Evolutionary conservation across 2,329 filamentous ascomycete species (phyloP).

Genomic region (Purpureocillium lavendulum): DNA sequence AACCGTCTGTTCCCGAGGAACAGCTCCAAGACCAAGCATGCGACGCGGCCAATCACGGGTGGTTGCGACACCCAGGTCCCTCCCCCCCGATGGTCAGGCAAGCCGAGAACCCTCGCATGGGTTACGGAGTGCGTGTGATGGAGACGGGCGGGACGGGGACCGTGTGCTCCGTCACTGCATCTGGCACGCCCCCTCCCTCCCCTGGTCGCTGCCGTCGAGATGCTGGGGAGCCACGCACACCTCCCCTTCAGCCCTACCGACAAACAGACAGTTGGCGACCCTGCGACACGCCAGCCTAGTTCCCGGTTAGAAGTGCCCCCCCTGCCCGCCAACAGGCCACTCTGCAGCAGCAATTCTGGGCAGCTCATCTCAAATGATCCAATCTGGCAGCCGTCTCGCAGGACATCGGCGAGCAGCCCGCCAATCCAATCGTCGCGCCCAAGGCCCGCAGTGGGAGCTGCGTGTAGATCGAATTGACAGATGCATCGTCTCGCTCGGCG

Average conservation of each 20-base stretch:
- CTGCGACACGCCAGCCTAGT: not conserved
- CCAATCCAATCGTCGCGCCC: no score
- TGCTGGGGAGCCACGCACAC: slow-evolving; percentile 2
- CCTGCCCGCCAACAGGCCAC: no score
- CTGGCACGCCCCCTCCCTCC: not conserved
- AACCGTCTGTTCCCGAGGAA: not conserved
- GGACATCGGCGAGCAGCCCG: no score
- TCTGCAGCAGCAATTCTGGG: no score
- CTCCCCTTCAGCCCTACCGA: slow-evolving; percentile 10
- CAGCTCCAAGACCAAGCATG: not conserved
- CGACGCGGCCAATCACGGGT: slow-evolving; percentile 3
- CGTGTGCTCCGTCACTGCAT: not conserved
- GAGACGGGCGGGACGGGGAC: not conserved
- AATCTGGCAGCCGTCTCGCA: no score
- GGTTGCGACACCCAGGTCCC: slow-evolving; percentile 1
- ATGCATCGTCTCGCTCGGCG: slow-evolving; percentile 3
- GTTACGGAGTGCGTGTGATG: not conserved
- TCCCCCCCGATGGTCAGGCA: not conserved
- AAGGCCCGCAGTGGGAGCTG: no score
- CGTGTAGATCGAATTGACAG: no score
- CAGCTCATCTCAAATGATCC: no score
- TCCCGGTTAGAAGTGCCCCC: no score
- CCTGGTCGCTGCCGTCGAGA: not conserved
- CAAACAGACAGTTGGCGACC: not conserved
- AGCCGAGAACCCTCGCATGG: not conserved